Percentiles rank a stretch among this genome's conserved stretches.
Evolutionary conservation across 129 eudicot species (phyloP).

Genomic region (Glebionis coronaria): DNA sequence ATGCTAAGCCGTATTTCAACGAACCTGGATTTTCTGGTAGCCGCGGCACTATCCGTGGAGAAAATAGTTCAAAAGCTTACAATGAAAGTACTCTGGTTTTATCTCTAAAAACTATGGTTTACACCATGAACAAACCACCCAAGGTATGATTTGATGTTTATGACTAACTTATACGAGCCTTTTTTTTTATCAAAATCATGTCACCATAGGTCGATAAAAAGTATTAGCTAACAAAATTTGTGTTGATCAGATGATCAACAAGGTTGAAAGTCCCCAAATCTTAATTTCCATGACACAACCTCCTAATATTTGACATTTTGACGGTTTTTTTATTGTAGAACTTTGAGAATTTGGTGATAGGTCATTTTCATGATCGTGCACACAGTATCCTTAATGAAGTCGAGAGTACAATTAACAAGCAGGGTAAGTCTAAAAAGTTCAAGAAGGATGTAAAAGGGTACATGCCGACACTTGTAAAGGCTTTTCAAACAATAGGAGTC

Average conservation of each 20-base stretch:
- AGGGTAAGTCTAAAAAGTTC: no score
- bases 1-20: conserved; percentile 66
- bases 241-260: no score
- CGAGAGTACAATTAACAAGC: no score
- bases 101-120: conserved; percentile 63
- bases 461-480: not conserved
- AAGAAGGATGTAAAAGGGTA: not conserved
- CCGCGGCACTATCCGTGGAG: conserved; percentile 23
- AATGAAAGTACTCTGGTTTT: conserved; percentile 40
- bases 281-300: no score
- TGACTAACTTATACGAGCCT: no score
- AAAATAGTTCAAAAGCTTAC: conserved; percentile 32
- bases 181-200: no score
- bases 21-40: conserved; percentile 44
- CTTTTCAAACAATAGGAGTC: not conserved
- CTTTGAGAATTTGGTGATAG: not conserved
- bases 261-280: no score
- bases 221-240: no score
- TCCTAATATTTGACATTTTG: no score
- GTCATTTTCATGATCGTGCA: conserved; percentile 1
- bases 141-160: conserved; percentile 39
- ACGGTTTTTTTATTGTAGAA: not conserved
- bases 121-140: conserved; percentile 51
- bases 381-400: not conserved
- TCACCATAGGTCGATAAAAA: not conserved